Base-by-base conservation (phyloP, 371 early-diverging fungal genomes). In the Coemansia sp. region DNA sequence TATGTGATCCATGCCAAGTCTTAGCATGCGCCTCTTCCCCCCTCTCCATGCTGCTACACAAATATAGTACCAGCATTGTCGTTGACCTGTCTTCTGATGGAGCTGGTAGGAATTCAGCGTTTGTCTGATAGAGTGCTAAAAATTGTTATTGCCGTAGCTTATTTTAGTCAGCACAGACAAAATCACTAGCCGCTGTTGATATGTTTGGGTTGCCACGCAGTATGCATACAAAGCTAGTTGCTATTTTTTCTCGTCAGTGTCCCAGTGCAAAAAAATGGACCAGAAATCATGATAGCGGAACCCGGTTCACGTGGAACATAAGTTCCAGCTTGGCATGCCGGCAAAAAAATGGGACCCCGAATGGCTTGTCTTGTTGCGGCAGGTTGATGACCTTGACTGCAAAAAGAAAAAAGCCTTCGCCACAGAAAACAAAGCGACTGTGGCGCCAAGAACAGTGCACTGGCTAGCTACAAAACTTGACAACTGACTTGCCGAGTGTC, bases 381-480 rank as follows among this genome's bases (percentile, higher is more conserved):
- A n/a, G 16, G 47, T n/a, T 47, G 16, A 47, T 47, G 47, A 47
- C 47, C 47, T 43, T 5, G 5, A 20, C 47, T 20, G 47, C 47
- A 47, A 47, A 47, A 20, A 20, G 20, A 20, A 20, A 20, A 20
- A 20, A 20, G 20, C 20, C 20, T 20, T 36, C 31, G 65, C 57
- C 65, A 64, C 65, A 64, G 34, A 41, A 20, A 20, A 20, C 20
- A 20, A 20, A 20, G 20, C 20, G 20, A 53, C 38, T 53, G 65
- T 65, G 65, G 65, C 65, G 65, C 65, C 59, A 65, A 58, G 59
- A 49, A 49, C 36, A 52, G 41, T 30, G 16, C 11, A 14, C 16
- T n/a, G 32, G n/a, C 47, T 36, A 16, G 20, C 39, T 38, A 11
- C 45, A 10, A 9, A n/a, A n/a, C 38, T 3, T 20, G 47, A 47